Base-by-base conservation (phyloP, 2,329 filamentous ascomycete genomes). In the Neocucurbitaria cava region DNA sequence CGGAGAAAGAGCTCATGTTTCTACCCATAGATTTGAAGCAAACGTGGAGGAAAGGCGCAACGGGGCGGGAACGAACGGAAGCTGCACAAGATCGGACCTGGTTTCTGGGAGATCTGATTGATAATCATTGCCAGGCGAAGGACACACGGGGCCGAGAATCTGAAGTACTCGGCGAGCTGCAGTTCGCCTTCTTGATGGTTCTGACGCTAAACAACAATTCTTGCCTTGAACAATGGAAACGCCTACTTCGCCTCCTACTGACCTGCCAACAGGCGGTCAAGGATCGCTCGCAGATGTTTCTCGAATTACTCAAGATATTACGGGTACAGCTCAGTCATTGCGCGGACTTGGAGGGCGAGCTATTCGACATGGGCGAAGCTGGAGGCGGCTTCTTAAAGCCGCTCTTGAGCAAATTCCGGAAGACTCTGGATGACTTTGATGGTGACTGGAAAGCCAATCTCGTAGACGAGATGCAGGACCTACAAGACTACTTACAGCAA, bases 221-320 rank as follows among this genome's bases (percentile, higher is more conserved):
- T 2, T 88, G 86, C 64, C 74, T 88, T 3, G 85, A 88, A 68
- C 86, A 88, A 66, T 89, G 86, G 86, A 87, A 85, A 65, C 75
- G 86, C 33, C 61, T 88, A 10, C 72, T 88, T 9, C 74, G 75
- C 1, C 71, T 89, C 21, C 73, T 87, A 7, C 75, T 88, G 45
- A 88, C 85, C 0, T 87, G 83, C 62, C 78, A 76, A 17, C 69
- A 68, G 36, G 85, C 85, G 2, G 77, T 87, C 15, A 65, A 67
- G 47, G 76, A 81, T 20, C 74, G 79, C 2, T 74, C 82, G 26
- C 66, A 66, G 2, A 80, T 87, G 49, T 87, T 86, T 68, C 71
- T 80, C n/a, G 75, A 80, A 10, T 74, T 83, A 5, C 62, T 88
- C 20, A 74, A 72, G 23, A 70, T 82, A 1, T 64, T 89, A 35